Evolutionary conservation across 2,329 filamentous ascomycete species (phyloP), one percentile per base, ranked within the genome.

Genomic region (Fusarium cicatricum): DNA sequence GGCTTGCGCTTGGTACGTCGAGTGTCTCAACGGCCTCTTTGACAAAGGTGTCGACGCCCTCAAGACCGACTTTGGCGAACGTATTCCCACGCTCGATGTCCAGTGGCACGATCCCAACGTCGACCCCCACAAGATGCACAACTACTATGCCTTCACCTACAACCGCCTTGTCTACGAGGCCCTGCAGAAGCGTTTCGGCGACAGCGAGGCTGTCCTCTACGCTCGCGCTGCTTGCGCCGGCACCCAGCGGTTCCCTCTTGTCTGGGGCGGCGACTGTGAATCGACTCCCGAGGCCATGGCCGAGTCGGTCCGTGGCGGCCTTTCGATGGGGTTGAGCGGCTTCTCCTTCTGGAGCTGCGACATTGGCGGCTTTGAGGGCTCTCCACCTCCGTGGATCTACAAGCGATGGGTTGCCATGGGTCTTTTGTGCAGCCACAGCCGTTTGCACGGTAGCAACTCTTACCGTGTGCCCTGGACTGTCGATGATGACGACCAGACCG

Each of bases 361-460:
- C 67, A 90, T 90, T 63, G 87, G 88, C 42, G 88, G 87, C 1
- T 90, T 91, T 64, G 89, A 91, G 68, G 89, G 89, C 3, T 82
- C 75, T 4, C 88, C 89, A 4, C 81, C 80, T 2, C 86, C 85
- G 0, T 87, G 85, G 77, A 83, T 91, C 65, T 91, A 91, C 74
- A 91, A 91, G 75, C 85, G 89, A 42, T 91, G 89, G 89, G 87
- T 91, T 6, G 87, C 87, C n/a, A 90, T 91, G 71, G 89, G 89
- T 0, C 79, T 91, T 2, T 75, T 91, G 34, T 90, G 87, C 63
- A 85, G 84, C 10, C 89, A 91, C 72, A 89, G 86, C 32, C 82
- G 88, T 12, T 79, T 91, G 11, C 89, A 91, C 70, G 89, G 89
- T 3, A 88, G 85, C 44, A 83, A 80, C 56, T 88, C 85, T 4